phyloP scores from a whole-genome alignment of 257 asterid genomes.

The Buddleja alternifolia region DNA sequence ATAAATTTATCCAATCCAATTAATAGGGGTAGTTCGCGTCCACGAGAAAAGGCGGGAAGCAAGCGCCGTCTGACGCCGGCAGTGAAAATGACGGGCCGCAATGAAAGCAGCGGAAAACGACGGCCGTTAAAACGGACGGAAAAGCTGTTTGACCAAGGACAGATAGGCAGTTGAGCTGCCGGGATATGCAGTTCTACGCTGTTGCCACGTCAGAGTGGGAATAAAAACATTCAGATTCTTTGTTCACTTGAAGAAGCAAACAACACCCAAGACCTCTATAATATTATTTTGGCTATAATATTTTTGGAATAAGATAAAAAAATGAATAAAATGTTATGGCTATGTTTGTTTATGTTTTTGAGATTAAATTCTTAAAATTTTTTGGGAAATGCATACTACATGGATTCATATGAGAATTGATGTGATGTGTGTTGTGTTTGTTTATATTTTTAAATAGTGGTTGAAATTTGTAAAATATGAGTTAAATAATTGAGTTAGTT shows the following conservation, averaged over 20 bases:
- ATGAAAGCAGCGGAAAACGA: not conserved
- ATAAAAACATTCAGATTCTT: conserved; percentile 34
- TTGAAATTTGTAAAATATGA: too few relatives aligned
- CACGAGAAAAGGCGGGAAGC: conserved; percentile 49
- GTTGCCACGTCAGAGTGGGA: conserved; percentile 21
- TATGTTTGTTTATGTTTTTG: too few relatives aligned
- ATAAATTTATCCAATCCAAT: conserved; percentile 22
- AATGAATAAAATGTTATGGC: too few relatives aligned
- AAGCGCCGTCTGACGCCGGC: conserved; percentile 55
- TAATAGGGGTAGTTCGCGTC: conserved; percentile 28
- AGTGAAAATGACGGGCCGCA: conserved; percentile 36
- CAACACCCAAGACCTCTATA: too few relatives aligned
- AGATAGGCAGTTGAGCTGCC: conserved; percentile 31
- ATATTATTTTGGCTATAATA: too few relatives aligned
- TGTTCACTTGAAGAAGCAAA: conserved; percentile 36
- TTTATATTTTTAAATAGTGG: too few relatives aligned
- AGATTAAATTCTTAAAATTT: too few relatives aligned
- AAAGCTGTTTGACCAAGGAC: conserved; percentile 38
- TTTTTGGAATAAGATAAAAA: too few relatives aligned
- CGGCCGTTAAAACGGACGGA: conserved; percentile 46
- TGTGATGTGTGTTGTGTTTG: too few relatives aligned
- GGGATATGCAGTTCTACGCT: conserved; percentile 25
- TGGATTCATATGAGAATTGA: too few relatives aligned
- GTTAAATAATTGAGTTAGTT: too few relatives aligned
- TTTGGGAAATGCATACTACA: too few relatives aligned